phyloP scores from a whole-genome alignment of 2,329 filamentous ascomycete species.

The Trichoderma guizhouense region DNA sequence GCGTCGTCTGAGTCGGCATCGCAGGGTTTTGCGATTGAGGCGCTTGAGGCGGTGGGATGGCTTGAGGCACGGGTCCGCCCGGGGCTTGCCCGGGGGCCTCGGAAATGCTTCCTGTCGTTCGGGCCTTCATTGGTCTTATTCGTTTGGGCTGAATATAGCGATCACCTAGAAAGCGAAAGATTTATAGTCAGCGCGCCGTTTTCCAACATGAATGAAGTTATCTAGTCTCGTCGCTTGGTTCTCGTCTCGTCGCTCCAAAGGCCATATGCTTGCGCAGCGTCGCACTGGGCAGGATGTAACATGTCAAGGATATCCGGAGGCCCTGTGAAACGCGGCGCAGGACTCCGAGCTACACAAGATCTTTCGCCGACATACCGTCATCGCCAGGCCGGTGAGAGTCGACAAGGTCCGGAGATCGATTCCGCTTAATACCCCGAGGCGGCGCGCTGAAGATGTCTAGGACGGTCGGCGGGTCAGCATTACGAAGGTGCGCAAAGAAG shows the following conservation, averaged over 20 bases:
- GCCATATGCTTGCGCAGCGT: slow-evolving; percentile 25
- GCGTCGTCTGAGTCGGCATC: slow-evolving; percentile 42
- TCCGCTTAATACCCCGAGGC: slow-evolving; percentile 73
- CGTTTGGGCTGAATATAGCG: slow-evolving; percentile 51
- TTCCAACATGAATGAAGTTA: not conserved
- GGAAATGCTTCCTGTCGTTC: slow-evolving; percentile 47
- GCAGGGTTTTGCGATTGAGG: slow-evolving; percentile 50
- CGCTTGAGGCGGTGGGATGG: slow-evolving; percentile 50
- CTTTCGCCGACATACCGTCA: slow-evolving; percentile 63
- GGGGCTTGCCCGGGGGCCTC: slow-evolving; percentile 56
- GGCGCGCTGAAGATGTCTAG: slow-evolving; percentile 50
- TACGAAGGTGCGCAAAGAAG: slow-evolving; percentile 3
- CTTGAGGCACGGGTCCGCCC: slow-evolving; percentile 40
- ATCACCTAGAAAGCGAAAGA: slow-evolving; percentile 38
- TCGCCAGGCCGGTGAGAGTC: slow-evolving; percentile 54
- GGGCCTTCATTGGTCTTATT: slow-evolving; percentile 57
- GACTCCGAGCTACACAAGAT: slow-evolving; percentile 35
- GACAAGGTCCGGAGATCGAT: slow-evolving; percentile 69
- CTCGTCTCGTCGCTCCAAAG: not conserved
- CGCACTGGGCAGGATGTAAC: slow-evolving; percentile 34
- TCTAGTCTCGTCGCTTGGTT: not conserved
- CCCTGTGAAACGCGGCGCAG: slow-evolving; percentile 31
- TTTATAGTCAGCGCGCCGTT: slow-evolving; percentile 27
- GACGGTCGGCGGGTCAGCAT: slow-evolving; percentile 27
- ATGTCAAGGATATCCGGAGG: slow-evolving; percentile 20